Conservation (phyloP, 176 grass and related monocot genomes). For the Typha latifolia region DNA sequence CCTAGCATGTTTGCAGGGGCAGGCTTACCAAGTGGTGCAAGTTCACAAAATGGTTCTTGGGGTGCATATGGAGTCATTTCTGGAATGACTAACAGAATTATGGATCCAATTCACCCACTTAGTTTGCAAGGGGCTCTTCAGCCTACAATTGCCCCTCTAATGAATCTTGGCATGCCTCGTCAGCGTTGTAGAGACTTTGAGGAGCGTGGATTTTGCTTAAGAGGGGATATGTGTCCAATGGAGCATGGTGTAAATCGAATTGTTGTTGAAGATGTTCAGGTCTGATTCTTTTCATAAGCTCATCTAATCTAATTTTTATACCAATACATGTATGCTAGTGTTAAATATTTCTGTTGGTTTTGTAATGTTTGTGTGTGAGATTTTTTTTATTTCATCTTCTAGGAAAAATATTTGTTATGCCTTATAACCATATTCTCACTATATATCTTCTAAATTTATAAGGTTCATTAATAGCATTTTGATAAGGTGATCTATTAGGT, state of each 20-base stretch:
- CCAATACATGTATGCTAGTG: neutral
- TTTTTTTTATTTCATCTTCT: neutral
- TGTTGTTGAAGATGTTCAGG: constrained; percentile 97
- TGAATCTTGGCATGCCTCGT: constrained; percentile 82
- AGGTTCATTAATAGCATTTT: neutral
- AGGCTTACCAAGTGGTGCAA: constrained; percentile 34
- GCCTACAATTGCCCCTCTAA: constrained; percentile 41
- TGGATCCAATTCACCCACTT: constrained; percentile 77
- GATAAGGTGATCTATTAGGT: neutral
- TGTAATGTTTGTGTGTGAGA: neutral
- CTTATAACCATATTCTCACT: neutral
- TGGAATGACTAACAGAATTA: constrained; percentile 75
- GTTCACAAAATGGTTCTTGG: constrained; percentile 54
- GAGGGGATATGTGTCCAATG: constrained; percentile 98
- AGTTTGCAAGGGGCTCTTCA: constrained; percentile 62
- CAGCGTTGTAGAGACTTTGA: constrained; percentile 94
- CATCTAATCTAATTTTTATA: constrained; percentile 11
- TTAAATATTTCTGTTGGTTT: neutral
- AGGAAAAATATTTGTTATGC: neutral
- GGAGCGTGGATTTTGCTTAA: constrained; percentile 91
- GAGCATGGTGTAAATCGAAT: constrained; percentile 98
- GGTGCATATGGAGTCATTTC: constrained; percentile 83
- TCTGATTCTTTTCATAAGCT: constrained; percentile 36
- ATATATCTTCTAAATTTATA: neutral
- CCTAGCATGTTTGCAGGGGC: constrained; percentile 49